A percentile compares a stretch with the other conserved stretches of the same genome.
Conservation (phyloP, 768 basidiomycete species). For the Rhizopogon vinicolor region DNA sequence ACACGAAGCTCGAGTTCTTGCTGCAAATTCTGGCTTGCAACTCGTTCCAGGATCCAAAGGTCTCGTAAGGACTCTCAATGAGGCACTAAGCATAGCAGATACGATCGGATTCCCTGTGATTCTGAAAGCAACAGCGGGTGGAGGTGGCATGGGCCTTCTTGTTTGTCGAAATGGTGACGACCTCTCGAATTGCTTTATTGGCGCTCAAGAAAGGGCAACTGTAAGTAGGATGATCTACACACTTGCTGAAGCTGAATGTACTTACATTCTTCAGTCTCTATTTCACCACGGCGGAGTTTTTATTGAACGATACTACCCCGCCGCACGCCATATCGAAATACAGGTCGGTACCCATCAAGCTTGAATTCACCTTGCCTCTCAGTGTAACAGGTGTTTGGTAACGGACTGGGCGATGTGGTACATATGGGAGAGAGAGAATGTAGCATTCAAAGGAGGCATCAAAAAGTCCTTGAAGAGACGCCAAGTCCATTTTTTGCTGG, state of each 20-base stretch:
- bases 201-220: slow-evolving; percentile 38
- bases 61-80: slow-evolving; percentile 36
- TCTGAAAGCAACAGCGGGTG: slow-evolving; percentile 64
- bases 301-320: slow-evolving; percentile 53
- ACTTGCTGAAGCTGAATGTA: not conserved
- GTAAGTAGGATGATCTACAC: slow-evolving; percentile 24
- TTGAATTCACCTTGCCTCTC: not conserved
- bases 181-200: slow-evolving; percentile 30
- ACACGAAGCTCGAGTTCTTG: slow-evolving; percentile 49
- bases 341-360: slow-evolving; percentile 36
- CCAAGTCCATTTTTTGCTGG: slow-evolving; percentile 53
- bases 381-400: slow-evolving; percentile 53
- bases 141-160: slow-evolving; percentile 65
- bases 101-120: slow-evolving; percentile 56
- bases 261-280: slow-evolving; percentile 27
- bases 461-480: slow-evolving; percentile 71
- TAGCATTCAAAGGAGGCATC: slow-evolving; percentile 62
- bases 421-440: slow-evolving; percentile 72
- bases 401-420: slow-evolving; percentile 52
- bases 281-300: slow-evolving; percentile 52
- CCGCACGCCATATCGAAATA: slow-evolving; percentile 61
- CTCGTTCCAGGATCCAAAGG: slow-evolving; percentile 56
- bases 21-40: slow-evolving; percentile 41
- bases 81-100: slow-evolving; percentile 35
- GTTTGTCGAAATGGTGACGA: slow-evolving; percentile 43